These are phyloP conservation scores for Apiotrichum montevideense DNA, from an alignment of 1,284 basidiomycete species.

Conservation along the genomic window DNA sequence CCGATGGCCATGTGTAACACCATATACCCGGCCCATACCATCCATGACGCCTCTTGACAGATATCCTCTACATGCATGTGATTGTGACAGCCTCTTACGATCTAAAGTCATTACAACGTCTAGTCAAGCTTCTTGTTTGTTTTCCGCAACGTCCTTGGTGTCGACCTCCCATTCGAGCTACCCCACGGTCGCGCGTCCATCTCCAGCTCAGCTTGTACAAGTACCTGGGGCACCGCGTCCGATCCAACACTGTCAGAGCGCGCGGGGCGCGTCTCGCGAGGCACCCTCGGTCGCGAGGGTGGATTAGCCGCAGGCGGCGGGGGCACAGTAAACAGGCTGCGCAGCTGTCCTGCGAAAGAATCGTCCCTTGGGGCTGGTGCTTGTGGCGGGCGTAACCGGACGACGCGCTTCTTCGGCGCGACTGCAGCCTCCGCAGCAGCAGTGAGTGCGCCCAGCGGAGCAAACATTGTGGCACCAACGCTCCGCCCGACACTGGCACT, in stretches of 20 bases:
- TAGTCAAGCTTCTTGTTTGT: constrained; percentile 16
- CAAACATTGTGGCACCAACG: not conserved
- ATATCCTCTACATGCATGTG: constrained; percentile 2
- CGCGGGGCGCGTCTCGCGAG: not conserved
- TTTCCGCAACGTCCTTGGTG: not conserved
- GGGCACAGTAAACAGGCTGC: constrained; percentile 11
- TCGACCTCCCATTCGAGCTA: not conserved
- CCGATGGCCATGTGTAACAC: too few species aligned
- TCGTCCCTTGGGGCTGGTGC: constrained; percentile 2
- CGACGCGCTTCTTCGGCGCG: constrained; percentile 4
- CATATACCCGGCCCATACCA: too few species aligned
- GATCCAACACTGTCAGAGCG: not conserved
- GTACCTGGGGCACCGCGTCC: not conserved
- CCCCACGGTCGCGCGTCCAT: constrained; percentile 8
- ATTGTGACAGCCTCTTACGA: not conserved
- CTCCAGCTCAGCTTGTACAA: constrained; percentile 5
- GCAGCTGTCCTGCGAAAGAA: constrained; percentile 1
- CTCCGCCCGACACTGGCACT: not conserved
- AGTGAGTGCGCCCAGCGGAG: constrained; percentile 2
- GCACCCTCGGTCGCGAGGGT: not conserved
- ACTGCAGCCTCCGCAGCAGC: not conserved
- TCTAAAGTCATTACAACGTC: not conserved
- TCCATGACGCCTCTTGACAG: not conserved
- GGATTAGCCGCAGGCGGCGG: constrained; percentile 8
- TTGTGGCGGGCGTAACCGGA: constrained; percentile 10